Base-by-base conservation (phyloP, 73 alveolate species). In the Blepharisma japonicum region DNA sequence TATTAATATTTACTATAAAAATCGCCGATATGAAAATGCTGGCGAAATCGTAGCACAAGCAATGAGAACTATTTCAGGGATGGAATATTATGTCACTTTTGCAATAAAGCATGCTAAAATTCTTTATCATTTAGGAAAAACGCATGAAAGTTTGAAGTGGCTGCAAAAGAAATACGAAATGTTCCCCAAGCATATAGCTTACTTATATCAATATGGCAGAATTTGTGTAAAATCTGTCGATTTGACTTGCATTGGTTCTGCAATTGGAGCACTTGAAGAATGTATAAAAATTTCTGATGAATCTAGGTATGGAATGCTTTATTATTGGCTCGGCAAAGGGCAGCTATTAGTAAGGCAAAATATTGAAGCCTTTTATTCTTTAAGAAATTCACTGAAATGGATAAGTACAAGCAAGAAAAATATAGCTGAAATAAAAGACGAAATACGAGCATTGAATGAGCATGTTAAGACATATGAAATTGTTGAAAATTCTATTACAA, bases 221-320 rank as follows among this genome's bases (percentile, higher is more conserved):
- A 61, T 61, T n/a, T 61, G 74, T 61, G 21, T 68, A 11, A 39
- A 39, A 68, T 14, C 25, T 2, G 25, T 14, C 2, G 79, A 68
- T 21, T 11, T 23, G 20, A 27, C 55, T 55, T 86, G 49, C 71
- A 77, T 74, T 7, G 89, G 88, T 0, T 55, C 83, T 47, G 89
- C 89, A 6, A 77, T 86, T 8, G 89, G 93, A 7, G 88, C 88
- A 8, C 61, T 86, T 23, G 89, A 86, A 68, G 93, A 86, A 77
- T 86, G 93, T 54, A 38, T 68, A 5, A 82, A 87, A 81, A 72
- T 84, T 32, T 81, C 80, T 20, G 76, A 74, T 51, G 53, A 46
- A 48, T 61, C 14, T 5, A 61, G 74, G 23, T 39, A 61, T 61
- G 49, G 49, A 18, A 18, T 2, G 2, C n/a, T 61, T 61, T 61